A percentile compares a stretch with the other conserved stretches of the same genome.
These are phyloP conservation scores for Alternaria novae-zelandiae DNA, from an alignment of 2,329 filamentous ascomycete species.

Conservation along the genomic window DNA sequence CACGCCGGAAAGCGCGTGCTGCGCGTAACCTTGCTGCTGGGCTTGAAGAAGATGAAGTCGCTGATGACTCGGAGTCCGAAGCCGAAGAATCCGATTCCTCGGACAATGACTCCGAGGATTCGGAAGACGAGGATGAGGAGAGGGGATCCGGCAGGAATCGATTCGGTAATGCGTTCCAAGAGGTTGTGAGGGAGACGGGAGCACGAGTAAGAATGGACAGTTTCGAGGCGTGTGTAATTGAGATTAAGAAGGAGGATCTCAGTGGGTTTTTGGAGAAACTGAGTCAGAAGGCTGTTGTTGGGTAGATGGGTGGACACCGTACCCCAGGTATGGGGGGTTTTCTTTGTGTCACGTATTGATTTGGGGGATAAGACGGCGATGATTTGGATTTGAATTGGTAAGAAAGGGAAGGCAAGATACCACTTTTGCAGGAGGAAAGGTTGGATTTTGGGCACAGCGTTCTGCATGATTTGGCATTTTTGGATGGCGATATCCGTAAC, in stretches of 20 bases:
- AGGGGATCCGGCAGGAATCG: conserved; percentile 80
- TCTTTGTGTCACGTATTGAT: background rate
- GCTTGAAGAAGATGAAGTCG: conserved; percentile 65
- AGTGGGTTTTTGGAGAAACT: conserved; percentile 88
- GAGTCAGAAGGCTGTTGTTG: conserved; percentile 83
- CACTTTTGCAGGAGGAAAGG: background rate
- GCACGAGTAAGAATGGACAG: conserved; percentile 91
- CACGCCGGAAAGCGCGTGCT: conserved; percentile 59
- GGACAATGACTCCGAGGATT: conserved; percentile 36
- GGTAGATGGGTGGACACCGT: too few relatives aligned
- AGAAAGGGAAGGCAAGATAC: background rate
- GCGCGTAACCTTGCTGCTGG: conserved; percentile 56
- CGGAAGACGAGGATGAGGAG: conserved; percentile 63
- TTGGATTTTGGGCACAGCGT: background rate
- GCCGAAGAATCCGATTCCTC: conserved; percentile 68
- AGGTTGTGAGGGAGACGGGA: conserved; percentile 89
- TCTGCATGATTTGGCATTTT: background rate
- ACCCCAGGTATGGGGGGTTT: too few relatives aligned
- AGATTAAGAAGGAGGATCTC: conserved; percentile 96
- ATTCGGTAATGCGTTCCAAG: conserved; percentile 94
- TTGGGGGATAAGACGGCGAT: background rate
- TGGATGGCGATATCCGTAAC: background rate
- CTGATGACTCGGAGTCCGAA: conserved; percentile 56
- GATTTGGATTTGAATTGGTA: background rate
- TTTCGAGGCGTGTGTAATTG: conserved; percentile 96